Base-by-base conservation (phyloP, 768 basidiomycete genomes). In the Trametes cinnabarina region DNA sequence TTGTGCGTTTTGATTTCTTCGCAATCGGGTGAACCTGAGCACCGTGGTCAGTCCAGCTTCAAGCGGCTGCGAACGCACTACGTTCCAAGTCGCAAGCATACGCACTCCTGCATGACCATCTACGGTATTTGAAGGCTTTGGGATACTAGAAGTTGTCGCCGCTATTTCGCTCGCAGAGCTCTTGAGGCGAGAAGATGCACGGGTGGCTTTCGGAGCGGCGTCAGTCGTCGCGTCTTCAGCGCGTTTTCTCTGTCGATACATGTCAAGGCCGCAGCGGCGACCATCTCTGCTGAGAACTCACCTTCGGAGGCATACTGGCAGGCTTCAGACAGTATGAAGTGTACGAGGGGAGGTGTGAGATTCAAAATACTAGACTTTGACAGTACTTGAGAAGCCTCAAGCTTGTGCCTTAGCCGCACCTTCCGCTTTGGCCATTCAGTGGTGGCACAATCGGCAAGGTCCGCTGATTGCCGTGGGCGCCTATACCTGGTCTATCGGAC, bases 191-290 rank as follows among this genome's bases (percentile, higher is more conserved):
- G 64, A 56, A 25, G 65, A 65, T 17, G 61, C 48, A 39, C 68
- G 68, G 28, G 68, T 67, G 46, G 50, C 48, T 28, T 60, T 52
- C 34, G 59, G 39, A n/a, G 50, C 55, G 15, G 55, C 44, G 14
- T 60, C 53, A 5, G 55, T 20, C 11, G 55, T 20, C 1, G 49
- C 32, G 25, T 64, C 68, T 25, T 63, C 66, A 22, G 71, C 70
- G 70, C 81, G 84, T 75, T 88, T 89, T 63, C 87, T 76, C 87
- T 89, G 66, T 8, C 7, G 19, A 34, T 25, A 30, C 12, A 44
- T 4, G 10, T 11, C 7, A 19, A n/a, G n/a, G n/a, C n/a, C n/a
- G n/a, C n/a, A n/a, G n/a, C n/a, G n/a, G n/a, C n/a, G n/a, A n/a
- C n/a, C n/a, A n/a, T n/a, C 22, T 10, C 30, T 20, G 22, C 39